Evolutionary conservation across 140 eudicot genomes (phyloP).

Genomic region (Stevia rebaudiana): DNA sequence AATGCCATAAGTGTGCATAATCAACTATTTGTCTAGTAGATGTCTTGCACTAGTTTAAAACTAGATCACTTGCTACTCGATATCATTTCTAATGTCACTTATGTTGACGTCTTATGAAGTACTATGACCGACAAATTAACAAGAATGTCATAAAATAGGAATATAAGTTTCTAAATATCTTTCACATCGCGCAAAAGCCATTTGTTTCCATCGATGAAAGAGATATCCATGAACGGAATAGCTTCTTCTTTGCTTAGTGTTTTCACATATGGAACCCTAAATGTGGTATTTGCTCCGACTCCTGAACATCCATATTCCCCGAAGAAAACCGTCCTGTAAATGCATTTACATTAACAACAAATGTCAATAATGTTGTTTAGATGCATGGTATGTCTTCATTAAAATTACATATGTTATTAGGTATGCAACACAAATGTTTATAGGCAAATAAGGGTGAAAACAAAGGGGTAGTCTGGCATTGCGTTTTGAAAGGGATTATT

Average conservation of each 20-base stretch:
- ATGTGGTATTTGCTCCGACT: conserved; percentile 48
- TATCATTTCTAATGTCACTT: neutral
- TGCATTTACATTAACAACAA: conserved; percentile 4
- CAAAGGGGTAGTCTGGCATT: neutral
- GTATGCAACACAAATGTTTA: neutral
- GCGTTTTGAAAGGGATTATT: neutral
- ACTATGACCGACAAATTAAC: conserved; percentile 18
- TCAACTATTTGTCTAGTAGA: neutral
- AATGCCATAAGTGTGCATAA: neutral
- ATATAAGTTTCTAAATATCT: conserved; percentile 16
- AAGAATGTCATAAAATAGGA: neutral
- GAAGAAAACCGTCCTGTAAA: conserved; percentile 61
- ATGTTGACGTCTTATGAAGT: neutral
- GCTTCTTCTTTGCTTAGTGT: conserved; percentile 66
- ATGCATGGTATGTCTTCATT: neutral
- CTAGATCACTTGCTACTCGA: conserved; percentile 15
- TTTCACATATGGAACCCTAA: conserved; percentile 48
- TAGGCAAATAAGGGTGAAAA: neutral
- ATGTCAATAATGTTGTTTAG: neutral
- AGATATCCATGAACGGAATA: conserved; percentile 41
- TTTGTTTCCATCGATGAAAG: conserved; percentile 69
- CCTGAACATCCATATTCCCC: conserved; percentile 75
- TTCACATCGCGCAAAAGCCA: conserved; percentile 45
- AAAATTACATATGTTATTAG: neutral
- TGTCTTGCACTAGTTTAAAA: neutral